A percentile compares a stretch with the other conserved stretches of the same genome.
Evolutionary conservation across 2,329 filamentous ascomycete species (phyloP).

Genomic region (Coniella vitis): DNA sequence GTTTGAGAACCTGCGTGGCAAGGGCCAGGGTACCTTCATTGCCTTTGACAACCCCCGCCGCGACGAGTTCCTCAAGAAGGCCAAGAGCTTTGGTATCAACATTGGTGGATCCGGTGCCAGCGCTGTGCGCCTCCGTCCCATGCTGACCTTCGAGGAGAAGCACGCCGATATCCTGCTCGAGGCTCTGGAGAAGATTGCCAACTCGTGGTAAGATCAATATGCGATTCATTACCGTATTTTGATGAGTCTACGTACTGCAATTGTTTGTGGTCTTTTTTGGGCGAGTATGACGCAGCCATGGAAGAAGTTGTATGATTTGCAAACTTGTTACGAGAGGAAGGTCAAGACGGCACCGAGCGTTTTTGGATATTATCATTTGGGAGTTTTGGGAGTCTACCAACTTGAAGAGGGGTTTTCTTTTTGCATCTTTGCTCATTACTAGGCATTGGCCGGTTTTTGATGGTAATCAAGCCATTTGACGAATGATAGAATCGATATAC

Average conservation of each 20-base stretch:
- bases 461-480: too few species aligned
- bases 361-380: too few species aligned
- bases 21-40: slow-evolving; percentile 86
- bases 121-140: slow-evolving; percentile 76
- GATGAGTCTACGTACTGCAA: neutral
- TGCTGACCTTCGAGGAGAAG: slow-evolving; percentile 87
- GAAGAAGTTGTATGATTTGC: too few species aligned
- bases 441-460: too few species aligned
- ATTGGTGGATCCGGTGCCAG: slow-evolving; percentile 73
- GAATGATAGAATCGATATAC: too few species aligned
- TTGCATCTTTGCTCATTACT: too few species aligned
- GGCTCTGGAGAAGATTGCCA: slow-evolving; percentile 67
- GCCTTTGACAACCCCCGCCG: slow-evolving; percentile 80
- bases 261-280: neutral
- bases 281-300: too few species aligned
- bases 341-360: too few species aligned
- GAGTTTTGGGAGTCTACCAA: too few species aligned
- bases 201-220: slow-evolving; percentile 23
- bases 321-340: too few species aligned
- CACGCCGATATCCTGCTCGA: slow-evolving; percentile 84
- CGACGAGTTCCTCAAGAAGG: slow-evolving; percentile 71
- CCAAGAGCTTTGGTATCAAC: slow-evolving; percentile 77
- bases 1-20: slow-evolving; percentile 77
- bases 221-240: neutral
- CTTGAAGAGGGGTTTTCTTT: too few species aligned